These are phyloP conservation scores for Lojkania enalia DNA, from an alignment of 2,329 filamentous ascomycete species.

Conservation along the genomic window DNA sequence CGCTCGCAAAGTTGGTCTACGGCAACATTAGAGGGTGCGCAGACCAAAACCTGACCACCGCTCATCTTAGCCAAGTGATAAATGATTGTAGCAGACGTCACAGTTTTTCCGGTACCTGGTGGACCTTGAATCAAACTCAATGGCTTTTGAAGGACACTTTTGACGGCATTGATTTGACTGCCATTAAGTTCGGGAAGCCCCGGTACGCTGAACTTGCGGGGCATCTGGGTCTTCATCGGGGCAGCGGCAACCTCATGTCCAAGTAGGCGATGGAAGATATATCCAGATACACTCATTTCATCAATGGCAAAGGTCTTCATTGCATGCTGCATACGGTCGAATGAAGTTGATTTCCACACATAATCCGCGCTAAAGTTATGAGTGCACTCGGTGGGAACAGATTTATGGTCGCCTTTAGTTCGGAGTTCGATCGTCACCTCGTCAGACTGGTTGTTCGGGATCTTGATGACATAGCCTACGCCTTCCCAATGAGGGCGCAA, in stretches of 20 bases:
- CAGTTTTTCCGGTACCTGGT: slow-evolving; percentile 96
- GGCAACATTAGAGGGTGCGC: slow-evolving; percentile 96
- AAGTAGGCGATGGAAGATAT: slow-evolving; percentile 96
- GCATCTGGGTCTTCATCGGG: slow-evolving; percentile 92
- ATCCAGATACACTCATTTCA: slow-evolving; percentile 97
- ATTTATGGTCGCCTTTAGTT: slow-evolving; percentile 93
- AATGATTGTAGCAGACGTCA: slow-evolving; percentile 97
- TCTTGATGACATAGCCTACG: slow-evolving; percentile 98
- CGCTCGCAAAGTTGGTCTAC: slow-evolving; percentile 98
- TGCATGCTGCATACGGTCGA: slow-evolving; percentile 97
- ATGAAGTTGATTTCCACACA: slow-evolving; percentile 99
- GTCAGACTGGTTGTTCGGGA: slow-evolving; percentile 98
- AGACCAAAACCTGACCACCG: slow-evolving; percentile 91
- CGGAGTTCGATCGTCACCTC: slow-evolving; percentile 95
- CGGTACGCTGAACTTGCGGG: slow-evolving; percentile 95
- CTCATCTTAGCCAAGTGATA: slow-evolving; percentile 97
- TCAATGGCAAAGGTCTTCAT: slow-evolving; percentile 99
- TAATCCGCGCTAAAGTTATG: slow-evolving; percentile 99
- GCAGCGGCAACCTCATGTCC: slow-evolving; percentile 93
- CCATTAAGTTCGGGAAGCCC: slow-evolving; percentile 92
- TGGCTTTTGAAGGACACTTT: slow-evolving; percentile 89
- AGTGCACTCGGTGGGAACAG: slow-evolving; percentile 91
- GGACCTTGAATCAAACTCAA: slow-evolving; percentile 95
- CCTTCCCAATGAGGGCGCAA: slow-evolving; percentile 92
- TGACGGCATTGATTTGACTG: slow-evolving; percentile 95